Evolutionary conservation across 768 basidiomycete species (phyloP).

Genomic region (Tricholoma matsutake): DNA sequence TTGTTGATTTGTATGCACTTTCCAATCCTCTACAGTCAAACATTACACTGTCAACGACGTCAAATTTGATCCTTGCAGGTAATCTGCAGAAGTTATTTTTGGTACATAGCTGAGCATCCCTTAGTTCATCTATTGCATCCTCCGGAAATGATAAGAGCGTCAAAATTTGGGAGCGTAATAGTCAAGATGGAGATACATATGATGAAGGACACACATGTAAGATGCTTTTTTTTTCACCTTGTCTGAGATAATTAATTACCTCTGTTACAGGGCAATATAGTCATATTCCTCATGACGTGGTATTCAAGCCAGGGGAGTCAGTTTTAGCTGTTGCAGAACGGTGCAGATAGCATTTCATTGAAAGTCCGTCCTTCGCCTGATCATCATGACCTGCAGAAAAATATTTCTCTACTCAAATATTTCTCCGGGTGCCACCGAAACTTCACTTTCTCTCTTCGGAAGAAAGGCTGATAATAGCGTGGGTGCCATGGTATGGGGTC

Average conservation of each 20-base stretch:
- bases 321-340: constrained; percentile 9
- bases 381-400: constrained; percentile 15
- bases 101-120: background rate
- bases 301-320: constrained; percentile 17
- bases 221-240: constrained; percentile 4
- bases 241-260: constrained; percentile 5
- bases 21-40: constrained; percentile 32
- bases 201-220: constrained; percentile 5
- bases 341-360: background rate
- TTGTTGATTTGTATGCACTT: constrained; percentile 5
- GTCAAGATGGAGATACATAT: constrained; percentile 19
- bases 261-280: constrained; percentile 16
- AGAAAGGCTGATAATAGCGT: constrained; percentile 24
- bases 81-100: constrained; percentile 11
- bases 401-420: constrained; percentile 19
- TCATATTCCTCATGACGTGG: constrained; percentile 18
- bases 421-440: constrained; percentile 8
- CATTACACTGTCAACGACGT: constrained; percentile 57
- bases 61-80: constrained; percentile 51
- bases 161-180: constrained; percentile 38
- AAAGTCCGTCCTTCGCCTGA: background rate
- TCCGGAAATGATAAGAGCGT: constrained; percentile 45
- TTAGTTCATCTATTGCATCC: constrained; percentile 42
- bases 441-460: constrained; percentile 12
- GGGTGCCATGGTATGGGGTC: constrained; percentile 56